Percentiles rank a stretch among this genome's conserved stretches.
phyloP scores from a whole-genome alignment of 352 stramenopile genomes.

The Globisporangium irregulare region DNA sequence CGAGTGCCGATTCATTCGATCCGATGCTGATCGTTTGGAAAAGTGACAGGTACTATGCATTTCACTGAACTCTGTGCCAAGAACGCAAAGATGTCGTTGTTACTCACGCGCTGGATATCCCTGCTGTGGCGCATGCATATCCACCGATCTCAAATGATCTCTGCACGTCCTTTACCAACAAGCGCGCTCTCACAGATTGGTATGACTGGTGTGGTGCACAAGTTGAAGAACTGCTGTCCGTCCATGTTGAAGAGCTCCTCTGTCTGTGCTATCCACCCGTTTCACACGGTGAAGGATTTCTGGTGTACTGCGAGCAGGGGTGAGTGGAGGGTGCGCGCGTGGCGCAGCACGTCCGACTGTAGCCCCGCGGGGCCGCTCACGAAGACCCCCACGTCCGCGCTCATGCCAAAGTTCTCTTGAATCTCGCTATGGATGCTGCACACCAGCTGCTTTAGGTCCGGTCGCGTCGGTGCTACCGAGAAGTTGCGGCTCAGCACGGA shows the following conservation, averaged over 20 bases:
- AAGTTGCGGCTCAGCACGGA: conserved; percentile 33
- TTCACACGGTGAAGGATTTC: conserved; percentile 50
- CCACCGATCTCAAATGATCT: neutral
- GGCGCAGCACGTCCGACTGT: conserved; percentile 28
- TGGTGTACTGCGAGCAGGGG: conserved; percentile 38
- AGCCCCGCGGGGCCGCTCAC: conserved; percentile 43
- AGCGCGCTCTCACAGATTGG: neutral
- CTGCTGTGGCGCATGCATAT: neutral
- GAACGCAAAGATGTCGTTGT: neutral
- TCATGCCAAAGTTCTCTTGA: conserved; percentile 43
- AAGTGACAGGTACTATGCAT: neutral
- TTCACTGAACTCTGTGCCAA: neutral
- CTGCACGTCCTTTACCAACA: neutral
- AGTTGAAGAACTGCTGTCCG: neutral
- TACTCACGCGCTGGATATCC: neutral
- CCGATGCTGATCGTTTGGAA: neutral
- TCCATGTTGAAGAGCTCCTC: neutral
- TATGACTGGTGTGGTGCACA: neutral
- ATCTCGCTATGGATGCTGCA: conserved; percentile 41
- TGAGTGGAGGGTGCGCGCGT: conserved; percentile 28
- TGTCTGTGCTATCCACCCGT: neutral
- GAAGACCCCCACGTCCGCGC: conserved; percentile 37
- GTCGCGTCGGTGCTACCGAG: conserved; percentile 34
- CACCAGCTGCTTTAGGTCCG: conserved; percentile 33
- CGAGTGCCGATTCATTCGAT: neutral